Evolutionary conservation across 1,284 basidiomycete genomes (phyloP), one percentile per base, ranked within the genome.

Genomic region (Apiotrichum akiyoshidainum): DNA sequence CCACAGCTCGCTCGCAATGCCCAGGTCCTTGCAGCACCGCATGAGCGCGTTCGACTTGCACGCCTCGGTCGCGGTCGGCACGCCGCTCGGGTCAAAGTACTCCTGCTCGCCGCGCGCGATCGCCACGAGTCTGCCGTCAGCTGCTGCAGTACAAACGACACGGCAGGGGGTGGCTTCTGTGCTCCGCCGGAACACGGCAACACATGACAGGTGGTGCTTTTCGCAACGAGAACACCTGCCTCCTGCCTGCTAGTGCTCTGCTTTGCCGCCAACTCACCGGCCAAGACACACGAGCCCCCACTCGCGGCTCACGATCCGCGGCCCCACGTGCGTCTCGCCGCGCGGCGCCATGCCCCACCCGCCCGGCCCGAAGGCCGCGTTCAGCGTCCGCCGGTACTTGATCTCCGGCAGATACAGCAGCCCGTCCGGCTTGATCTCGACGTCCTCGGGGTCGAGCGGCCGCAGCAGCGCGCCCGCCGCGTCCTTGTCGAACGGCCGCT

Each of bases 41-140:
- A 98, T 97, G 41, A 99, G 81, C 2, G 95, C 95, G 67, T 99
- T 98, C 69, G 89, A 92, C 79, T 98, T 99, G 80, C 90, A 92
- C 0, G 89, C 92, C 75, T 99, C 95, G 0, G 89, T 90, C 0
- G 95, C 95, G 0, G 94, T 99, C 1, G 95, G 85, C 53, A 99
- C 87, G 21, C 93, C 93, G 0, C 84, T 83, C 3, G 90, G 88
- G 71, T 95, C 92, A 71, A 97, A 99, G 76, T 94, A 98, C 68
- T 97, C 92, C 71, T 98, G 95, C 78, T 99, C 95, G 46, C 95
- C 95, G 58, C 95, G 84, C 1, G 95, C 89, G 61, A 97, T 87
- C 7, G 86, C 88, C 0, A 98, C 92, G 21, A 98, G 83, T 54
- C 92, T 95, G 64, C 35, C 2, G 44, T 46, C 6, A 51, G 46